These are phyloP conservation scores for Verticillium nubilum DNA, from an alignment of 2,329 filamentous ascomycete genomes.

Conservation along the genomic window DNA sequence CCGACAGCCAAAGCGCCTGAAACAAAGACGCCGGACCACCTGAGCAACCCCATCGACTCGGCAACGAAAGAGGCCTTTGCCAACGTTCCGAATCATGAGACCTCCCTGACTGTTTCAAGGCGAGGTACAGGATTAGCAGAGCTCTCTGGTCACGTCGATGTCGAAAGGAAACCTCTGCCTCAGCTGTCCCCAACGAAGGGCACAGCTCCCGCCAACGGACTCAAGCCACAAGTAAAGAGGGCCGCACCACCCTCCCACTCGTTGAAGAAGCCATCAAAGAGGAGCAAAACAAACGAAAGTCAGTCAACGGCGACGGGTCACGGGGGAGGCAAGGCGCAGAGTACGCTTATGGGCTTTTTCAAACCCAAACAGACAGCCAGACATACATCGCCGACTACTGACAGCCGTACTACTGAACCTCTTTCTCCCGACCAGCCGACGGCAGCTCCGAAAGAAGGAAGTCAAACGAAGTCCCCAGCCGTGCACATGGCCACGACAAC, in stretches of 20 bases:
- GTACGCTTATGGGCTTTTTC: conserved; percentile 75
- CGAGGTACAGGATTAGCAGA: background rate
- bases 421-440: background rate
- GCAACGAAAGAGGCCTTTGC: background rate
- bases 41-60: background rate
- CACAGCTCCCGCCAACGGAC: background rate
- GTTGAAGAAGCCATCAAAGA: conserved; percentile 27
- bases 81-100: background rate
- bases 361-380: conserved; percentile 43
- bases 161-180: conserved; percentile 6
- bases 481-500: background rate
- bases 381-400: background rate
- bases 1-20: conserved; percentile 20
- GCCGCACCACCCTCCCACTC: conserved; percentile 6
- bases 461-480: background rate
- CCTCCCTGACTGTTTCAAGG: background rate
- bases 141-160: background rate
- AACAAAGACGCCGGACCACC: conserved; percentile 7
- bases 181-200: conserved; percentile 29
- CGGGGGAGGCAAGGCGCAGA: conserved; percentile 33
- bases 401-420: background rate
- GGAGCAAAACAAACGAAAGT: conserved; percentile 21
- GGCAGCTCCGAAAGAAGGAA: background rate
- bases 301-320: conserved; percentile 22
- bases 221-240: conserved; percentile 11